Conservation (phyloP, 257 asterid species). For the Plantago elongata region DNA sequence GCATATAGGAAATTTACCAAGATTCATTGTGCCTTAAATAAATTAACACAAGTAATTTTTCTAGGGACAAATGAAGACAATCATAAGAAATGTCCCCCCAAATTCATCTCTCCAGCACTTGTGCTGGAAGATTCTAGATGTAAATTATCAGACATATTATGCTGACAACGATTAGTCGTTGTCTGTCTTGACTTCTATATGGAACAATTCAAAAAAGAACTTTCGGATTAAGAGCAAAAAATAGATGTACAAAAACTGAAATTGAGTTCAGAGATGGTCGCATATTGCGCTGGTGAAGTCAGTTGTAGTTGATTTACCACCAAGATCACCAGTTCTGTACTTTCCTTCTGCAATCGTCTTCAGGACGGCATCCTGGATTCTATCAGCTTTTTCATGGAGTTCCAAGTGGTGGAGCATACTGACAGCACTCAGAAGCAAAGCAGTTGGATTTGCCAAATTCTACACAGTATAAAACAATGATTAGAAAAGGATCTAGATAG, state of each 20-base stretch:
- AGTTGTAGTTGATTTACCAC: slow-evolving; percentile 53
- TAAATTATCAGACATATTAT: slow-evolving; percentile 3
- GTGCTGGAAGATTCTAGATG: slow-evolving; percentile 10
- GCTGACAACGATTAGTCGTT: background rate
- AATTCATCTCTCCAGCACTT: background rate
- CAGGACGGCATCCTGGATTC: slow-evolving; percentile 50
- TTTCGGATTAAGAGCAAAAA: slow-evolving; percentile 17
- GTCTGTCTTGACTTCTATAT: slow-evolving; percentile 6
- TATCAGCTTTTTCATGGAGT: slow-evolving; percentile 54
- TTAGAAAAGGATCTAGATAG: background rate
- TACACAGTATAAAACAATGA: slow-evolving; percentile 23
- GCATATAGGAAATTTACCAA: background rate
- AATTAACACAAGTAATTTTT: slow-evolving; percentile 1
- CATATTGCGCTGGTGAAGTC: slow-evolving; percentile 64
- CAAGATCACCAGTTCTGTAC: slow-evolving; percentile 63
- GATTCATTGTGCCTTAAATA: background rate
- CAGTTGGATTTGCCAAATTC: slow-evolving; percentile 91
- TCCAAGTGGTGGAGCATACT: slow-evolving; percentile 51
- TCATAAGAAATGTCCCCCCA: background rate
- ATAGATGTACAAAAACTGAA: slow-evolving; percentile 20
- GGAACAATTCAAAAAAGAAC: slow-evolving; percentile 17
- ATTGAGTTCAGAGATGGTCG: slow-evolving; percentile 37
- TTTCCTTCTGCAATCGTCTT: slow-evolving; percentile 62
- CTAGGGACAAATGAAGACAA: background rate
- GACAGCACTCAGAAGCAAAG: slow-evolving; percentile 59